These are phyloP conservation scores for Silene coronaria DNA, from an alignment of 179 eudicot genomes.

Conservation along the genomic window DNA sequence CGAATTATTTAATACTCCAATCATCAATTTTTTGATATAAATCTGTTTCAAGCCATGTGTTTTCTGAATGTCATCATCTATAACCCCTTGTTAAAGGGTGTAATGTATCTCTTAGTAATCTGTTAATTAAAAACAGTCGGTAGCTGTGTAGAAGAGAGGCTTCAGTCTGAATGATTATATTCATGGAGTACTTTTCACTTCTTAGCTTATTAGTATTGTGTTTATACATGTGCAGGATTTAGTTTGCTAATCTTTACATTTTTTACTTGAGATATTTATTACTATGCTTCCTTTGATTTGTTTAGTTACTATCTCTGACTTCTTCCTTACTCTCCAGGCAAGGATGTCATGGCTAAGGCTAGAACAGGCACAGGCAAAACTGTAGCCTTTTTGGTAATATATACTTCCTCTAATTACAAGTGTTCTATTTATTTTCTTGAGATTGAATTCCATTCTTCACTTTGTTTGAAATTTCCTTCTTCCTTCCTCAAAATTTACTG, in stretches of 20 bases:
- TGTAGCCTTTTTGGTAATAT: conserved; percentile 79
- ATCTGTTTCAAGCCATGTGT: no score
- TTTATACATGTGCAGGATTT: not conserved
- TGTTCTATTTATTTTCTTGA: not conserved
- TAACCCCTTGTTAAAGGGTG: no score
- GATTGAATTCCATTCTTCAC: not conserved
- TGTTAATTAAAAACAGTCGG: not conserved
- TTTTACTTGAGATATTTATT: not conserved
- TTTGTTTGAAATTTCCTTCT: not conserved
- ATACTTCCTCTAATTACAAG: not conserved
- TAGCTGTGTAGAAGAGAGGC: not conserved
- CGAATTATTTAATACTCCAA: not conserved
- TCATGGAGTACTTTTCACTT: not conserved
- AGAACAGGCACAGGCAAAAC: conserved; percentile 96
- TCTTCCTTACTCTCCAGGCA: conserved; percentile 39
- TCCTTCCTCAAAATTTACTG: not conserved
- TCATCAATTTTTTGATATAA: no score
- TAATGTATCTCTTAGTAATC: not conserved
- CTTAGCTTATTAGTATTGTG: not conserved
- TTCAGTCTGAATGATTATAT: not conserved
- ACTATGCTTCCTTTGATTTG: not conserved
- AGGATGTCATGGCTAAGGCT: conserved; percentile 94
- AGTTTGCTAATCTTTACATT: not conserved
- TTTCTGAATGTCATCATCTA: no score
- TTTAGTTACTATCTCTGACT: conserved; percentile 5